Base-by-base conservation (phyloP, 495 filamentous ascomycete species). In the Lophiostoma macrostomum region DNA sequence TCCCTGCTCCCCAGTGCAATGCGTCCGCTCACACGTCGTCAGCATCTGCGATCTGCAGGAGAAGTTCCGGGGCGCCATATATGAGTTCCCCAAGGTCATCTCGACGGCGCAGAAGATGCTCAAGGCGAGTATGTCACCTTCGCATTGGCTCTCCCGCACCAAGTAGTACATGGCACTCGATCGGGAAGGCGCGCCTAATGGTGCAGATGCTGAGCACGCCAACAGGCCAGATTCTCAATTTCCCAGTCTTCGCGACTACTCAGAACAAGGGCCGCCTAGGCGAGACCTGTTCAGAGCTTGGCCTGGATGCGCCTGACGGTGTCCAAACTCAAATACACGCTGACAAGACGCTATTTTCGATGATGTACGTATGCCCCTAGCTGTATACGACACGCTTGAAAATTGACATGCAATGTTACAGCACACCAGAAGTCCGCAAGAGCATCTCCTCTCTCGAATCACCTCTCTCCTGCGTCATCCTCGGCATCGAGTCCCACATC, bases 1-100 rank as follows among this genome's bases (percentile, higher is more conserved):
- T 10, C 18, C 19, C n/a, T 38, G 0, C 27, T 8, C 34, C 27
- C 18, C n/a, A 22, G 14, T n/a, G 18, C 18, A 22, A 11, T 25
- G 35, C 32, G 35, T 48, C 27, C 25, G 50, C 61, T 60, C 35
- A 59, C 38, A 30, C 51, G 22, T 20, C 36, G 12, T 2, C 61
- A 97, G 91, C 60, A 79, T 98, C 63, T 98, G 93, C 74, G 93
- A 98, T 63, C 78, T 96, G 58, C 93, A 98, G 76, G 91, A 96
- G 57, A 91, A 87, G 67, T 98, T 98, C 74, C 80, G 89, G 35
- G 70, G 74, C 4, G 80, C 80, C 32, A 94, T 98, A 65, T 79
- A 81, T 68, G 83, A 94, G 67, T 96, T 88, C 63, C 74, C 86
- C 38, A 87, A 86, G 64, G 74, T 95, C 42, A 64, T 79, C 28